Evolutionary conservation across 2,329 filamentous ascomycete genomes (phyloP), one percentile per base, ranked within the genome.

Genomic region (Paramyrothecium sp.): DNA sequence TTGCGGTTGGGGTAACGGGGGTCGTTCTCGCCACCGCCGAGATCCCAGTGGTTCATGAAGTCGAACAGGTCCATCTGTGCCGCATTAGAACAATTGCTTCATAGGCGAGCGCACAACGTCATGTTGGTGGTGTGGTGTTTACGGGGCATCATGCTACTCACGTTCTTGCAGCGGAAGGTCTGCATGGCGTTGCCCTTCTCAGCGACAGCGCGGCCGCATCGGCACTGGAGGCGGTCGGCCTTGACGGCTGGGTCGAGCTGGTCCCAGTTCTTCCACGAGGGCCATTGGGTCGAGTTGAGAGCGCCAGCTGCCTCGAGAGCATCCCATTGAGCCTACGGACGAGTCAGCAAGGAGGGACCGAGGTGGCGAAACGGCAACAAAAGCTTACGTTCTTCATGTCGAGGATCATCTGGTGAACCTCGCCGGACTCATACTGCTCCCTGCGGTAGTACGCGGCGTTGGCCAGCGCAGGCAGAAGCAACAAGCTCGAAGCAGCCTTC

Each of bases 161-260:
- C 63, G 48, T 56, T 63, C 54, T 63, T 63, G 55, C 61, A 65
- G 52, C 61, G 61, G 60, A 65, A 65, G 22, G 61, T 63, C n/a
- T 60, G 58, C 56, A 58, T 53, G 17, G 58, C 55, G 56, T 60
- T 58, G 46, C 58, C 58, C 54, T 56, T 49, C 55, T 57, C 56
- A n/a, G 58, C 58, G 23, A 57, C 47, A 26, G 58, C 58, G 16
- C 54, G 22, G n/a, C 58, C 58, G 34, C 41, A 33, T 44, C 53
- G 47, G 54, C 58, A 60, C 56, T 60, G 53, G 55, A 59, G 58
- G 21, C 55, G 51, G 41, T 55, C 58, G 38, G 54, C 54, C 54
- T 56, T 58, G 54, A 58, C 56, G 23, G 38, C 55, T 34, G 51
- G 23, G 52, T 60, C 56, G 23, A 60, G 58, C 51, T 56, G 48